A percentile compares a stretch with the other conserved stretches of the same genome.
phyloP scores from a whole-genome alignment of 352 stramenopile species.

The Pseudoperonospora humuli region DNA sequence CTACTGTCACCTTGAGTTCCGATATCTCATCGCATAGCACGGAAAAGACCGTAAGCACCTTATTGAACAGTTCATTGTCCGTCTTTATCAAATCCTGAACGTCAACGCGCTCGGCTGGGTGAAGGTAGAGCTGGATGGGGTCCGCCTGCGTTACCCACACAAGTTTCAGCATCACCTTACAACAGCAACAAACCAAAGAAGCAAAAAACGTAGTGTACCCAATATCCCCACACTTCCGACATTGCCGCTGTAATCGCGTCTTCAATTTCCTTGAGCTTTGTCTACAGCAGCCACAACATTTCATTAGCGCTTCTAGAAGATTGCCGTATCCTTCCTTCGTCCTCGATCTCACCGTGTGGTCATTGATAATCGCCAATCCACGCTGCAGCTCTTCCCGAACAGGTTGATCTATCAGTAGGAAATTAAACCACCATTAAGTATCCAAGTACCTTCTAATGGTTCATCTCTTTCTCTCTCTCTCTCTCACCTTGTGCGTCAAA shows the following conservation, averaged over 20 bases:
- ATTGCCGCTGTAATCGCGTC: slow-evolving; percentile 79
- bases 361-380: slow-evolving; percentile 79
- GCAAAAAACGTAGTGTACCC: slow-evolving; percentile 42
- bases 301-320: neutral
- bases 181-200: neutral
- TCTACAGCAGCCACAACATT: slow-evolving; percentile 22
- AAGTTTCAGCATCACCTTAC: neutral
- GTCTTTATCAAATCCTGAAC: slow-evolving; percentile 85
- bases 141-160: slow-evolving; percentile 38
- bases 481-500: slow-evolving; percentile 68
- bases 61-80: slow-evolving; percentile 87
- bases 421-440: neutral
- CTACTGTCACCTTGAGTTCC: slow-evolving; percentile 84
- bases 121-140: slow-evolving; percentile 73
- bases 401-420: slow-evolving; percentile 45
- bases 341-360: slow-evolving; percentile 56
- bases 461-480: neutral
- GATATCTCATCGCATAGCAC: slow-evolving; percentile 87
- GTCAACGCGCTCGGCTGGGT: slow-evolving; percentile 79
- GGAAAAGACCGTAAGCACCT: slow-evolving; percentile 84
- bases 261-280: slow-evolving; percentile 83
- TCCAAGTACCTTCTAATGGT: neutral
- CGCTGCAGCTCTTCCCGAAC: slow-evolving; percentile 77
- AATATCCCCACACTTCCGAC: slow-evolving; percentile 88
- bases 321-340: neutral